Evolutionary conservation across 306 rosid genomes (phyloP).

Genomic region (Gastrolobium villosum): DNA sequence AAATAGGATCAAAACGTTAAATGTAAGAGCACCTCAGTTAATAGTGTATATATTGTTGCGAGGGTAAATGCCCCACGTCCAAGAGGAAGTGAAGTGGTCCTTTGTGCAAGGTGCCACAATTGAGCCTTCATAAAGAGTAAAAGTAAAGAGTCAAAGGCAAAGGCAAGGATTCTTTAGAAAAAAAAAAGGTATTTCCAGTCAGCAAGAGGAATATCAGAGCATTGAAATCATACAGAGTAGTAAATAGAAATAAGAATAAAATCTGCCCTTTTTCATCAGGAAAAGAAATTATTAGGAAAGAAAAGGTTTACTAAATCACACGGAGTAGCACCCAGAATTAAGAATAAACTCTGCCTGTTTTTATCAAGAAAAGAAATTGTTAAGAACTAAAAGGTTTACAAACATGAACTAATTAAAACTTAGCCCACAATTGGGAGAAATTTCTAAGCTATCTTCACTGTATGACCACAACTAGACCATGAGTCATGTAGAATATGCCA

Average conservation of each 20-base stretch:
- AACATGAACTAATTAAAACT: slow-evolving; percentile 14
- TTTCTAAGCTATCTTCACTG: slow-evolving; percentile 1
- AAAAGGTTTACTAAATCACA: background rate
- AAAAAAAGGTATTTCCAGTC: slow-evolving; percentile 10
- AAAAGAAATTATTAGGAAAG: slow-evolving; percentile 24
- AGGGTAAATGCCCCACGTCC: slow-evolving; percentile 99
- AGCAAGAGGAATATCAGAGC: slow-evolving; percentile 32
- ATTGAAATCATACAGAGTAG: slow-evolving; percentile 21
- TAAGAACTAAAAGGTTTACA: slow-evolving; percentile 22
- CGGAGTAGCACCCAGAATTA: slow-evolving; percentile 19
- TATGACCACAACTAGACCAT: slow-evolving; percentile 15
- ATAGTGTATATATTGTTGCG: slow-evolving; percentile 92
- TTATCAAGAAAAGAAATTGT: slow-evolving; percentile 18
- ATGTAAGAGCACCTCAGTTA: slow-evolving; percentile 79
- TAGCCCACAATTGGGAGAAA: slow-evolving; percentile 25
- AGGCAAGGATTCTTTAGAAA: background rate
- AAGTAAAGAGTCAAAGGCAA: slow-evolving; percentile 43
- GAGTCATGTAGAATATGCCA: slow-evolving; percentile 11
- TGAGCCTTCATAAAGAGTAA: slow-evolving; percentile 72
- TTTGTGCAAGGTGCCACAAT: slow-evolving; percentile 95
- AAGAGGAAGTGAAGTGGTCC: slow-evolving; percentile 94
- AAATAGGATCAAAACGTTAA: slow-evolving; percentile 11
- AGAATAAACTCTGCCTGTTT: slow-evolving; percentile 8
- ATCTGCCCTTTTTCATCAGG: background rate
- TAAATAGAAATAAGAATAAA: slow-evolving; percentile 30